phyloP scores from a whole-genome alignment of 2,329 filamentous ascomycete genomes.

The Aureobasidium uvarum region DNA sequence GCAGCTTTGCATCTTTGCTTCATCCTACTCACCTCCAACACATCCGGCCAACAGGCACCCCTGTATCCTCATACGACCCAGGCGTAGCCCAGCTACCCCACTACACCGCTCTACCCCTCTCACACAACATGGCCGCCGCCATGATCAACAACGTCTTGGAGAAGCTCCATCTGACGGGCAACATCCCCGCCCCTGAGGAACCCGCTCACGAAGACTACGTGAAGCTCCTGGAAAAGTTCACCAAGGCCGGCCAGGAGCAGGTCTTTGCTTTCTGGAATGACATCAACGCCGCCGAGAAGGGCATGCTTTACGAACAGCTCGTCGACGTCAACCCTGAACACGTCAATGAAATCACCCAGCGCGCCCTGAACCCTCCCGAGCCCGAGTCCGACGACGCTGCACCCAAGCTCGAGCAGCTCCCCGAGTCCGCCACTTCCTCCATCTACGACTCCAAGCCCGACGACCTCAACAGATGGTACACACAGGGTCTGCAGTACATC shows the following conservation, averaged over 20 bases:
- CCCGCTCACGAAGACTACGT: slow-evolving; percentile 66
- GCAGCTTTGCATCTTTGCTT: neutral
- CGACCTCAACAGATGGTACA: slow-evolving; percentile 82
- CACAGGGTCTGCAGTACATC: slow-evolving; percentile 64
- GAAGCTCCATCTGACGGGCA: slow-evolving; percentile 43
- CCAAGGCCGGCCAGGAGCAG: slow-evolving; percentile 72
- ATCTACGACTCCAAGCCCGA: slow-evolving; percentile 82
- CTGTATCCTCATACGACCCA: neutral
- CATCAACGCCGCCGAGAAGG: slow-evolving; percentile 70
- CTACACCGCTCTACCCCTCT: slow-evolving; percentile 1
- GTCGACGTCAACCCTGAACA: slow-evolving; percentile 75
- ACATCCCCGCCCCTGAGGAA: slow-evolving; percentile 45
- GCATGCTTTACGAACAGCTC: slow-evolving; percentile 76
- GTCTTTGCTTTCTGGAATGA: slow-evolving; percentile 86
- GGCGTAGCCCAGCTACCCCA: neutral
- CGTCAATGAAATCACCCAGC: slow-evolving; percentile 84
- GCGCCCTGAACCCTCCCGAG: slow-evolving; percentile 74
- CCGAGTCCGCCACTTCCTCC: slow-evolving; percentile 79
- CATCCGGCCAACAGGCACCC: neutral
- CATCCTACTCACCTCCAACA: neutral
- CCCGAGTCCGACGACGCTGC: slow-evolving; percentile 53
- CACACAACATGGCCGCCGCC: slow-evolving; percentile 42
- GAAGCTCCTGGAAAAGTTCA: slow-evolving; percentile 69
- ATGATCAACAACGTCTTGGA: slow-evolving; percentile 43
- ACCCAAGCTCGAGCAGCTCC: slow-evolving; percentile 75